phyloP scores from a whole-genome alignment of 768 basidiomycete genomes.

The Gymnopilus junonius region DNA sequence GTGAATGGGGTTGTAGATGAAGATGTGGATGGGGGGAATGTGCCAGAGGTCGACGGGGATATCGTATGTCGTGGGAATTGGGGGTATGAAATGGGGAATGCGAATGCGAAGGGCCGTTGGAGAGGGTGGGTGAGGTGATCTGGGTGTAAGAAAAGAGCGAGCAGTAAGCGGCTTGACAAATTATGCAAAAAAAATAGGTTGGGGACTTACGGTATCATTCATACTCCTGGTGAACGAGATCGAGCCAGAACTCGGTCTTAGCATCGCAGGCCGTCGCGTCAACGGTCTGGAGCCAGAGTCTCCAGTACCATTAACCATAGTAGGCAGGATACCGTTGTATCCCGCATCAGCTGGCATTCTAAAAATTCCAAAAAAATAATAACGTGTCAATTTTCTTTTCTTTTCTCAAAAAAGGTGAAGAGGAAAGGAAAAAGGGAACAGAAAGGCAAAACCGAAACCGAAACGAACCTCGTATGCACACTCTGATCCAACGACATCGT shows the following conservation, averaged over 20 bases:
- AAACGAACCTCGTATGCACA: constrained; percentile 46
- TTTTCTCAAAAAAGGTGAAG: no score
- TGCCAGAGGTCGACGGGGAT: constrained; percentile 32
- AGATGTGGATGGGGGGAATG: constrained; percentile 53
- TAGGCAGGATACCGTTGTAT: constrained; percentile 31
- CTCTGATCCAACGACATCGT: constrained; percentile 48
- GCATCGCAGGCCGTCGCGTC: constrained; percentile 44
- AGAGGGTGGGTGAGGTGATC: constrained; percentile 42
- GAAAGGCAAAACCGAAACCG: background rate
- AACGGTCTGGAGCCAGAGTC: no score
- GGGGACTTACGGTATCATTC: constrained; percentile 52
- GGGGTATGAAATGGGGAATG: constrained; percentile 48
- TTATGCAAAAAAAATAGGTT: no score
- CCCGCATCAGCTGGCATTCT: constrained; percentile 49
- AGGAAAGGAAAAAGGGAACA: background rate
- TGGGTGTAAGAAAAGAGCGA: background rate
- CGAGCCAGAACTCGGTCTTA: constrained; percentile 45
- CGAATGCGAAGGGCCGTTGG: constrained; percentile 39
- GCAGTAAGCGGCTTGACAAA: no score
- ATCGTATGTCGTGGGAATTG: constrained; percentile 36
- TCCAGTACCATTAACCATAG: constrained; percentile 19
- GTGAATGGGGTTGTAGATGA: constrained; percentile 41
- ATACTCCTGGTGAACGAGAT: constrained; percentile 51
- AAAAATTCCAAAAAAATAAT: background rate
- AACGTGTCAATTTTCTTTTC: no score